Percentiles rank a stretch among this genome's conserved stretches.
These are phyloP conservation scores for Xylariaceae sp. DNA, from an alignment of 2,329 filamentous ascomycete genomes.

Conservation along the genomic window DNA sequence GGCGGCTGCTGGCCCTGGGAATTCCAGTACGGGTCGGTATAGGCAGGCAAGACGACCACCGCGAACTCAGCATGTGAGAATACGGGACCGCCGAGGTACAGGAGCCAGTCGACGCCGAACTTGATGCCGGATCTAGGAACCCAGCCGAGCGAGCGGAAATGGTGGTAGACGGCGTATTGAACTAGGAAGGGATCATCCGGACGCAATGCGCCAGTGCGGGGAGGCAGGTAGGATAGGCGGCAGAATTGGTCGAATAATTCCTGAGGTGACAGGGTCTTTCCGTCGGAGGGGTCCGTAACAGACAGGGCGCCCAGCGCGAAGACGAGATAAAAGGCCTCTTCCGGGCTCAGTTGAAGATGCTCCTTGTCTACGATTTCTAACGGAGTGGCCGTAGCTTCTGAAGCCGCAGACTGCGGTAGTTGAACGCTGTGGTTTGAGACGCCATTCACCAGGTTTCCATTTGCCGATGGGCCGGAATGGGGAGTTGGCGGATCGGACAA, in stretches of 20 bases:
- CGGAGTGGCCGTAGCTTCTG: neutral
- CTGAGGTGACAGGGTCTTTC: constrained; percentile 43
- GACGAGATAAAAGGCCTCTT: constrained; percentile 86
- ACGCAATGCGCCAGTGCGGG: constrained; percentile 45
- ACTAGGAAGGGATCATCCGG: constrained; percentile 82
- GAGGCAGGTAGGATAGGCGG: constrained; percentile 63
- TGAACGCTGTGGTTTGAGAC: constrained; percentile 16
- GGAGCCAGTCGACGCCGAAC: constrained; percentile 89
- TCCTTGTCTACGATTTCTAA: constrained; percentile 53
- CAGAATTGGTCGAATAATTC: constrained; percentile 64
- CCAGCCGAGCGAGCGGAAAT: constrained; percentile 94
- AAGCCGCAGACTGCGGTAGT: constrained; percentile 8
- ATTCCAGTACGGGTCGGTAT: constrained; percentile 69
- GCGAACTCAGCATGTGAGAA: constrained; percentile 96
- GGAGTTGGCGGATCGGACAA: constrained; percentile 48
- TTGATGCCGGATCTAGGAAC: constrained; percentile 89
- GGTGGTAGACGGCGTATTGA: constrained; percentile 87
- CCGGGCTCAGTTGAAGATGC: constrained; percentile 83
- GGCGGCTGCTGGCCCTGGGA: constrained; percentile 46
- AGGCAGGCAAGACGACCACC: constrained; percentile 76
- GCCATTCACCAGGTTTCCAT: constrained; percentile 20
- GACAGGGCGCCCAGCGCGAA: constrained; percentile 73
- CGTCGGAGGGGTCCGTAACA: constrained; percentile 49
- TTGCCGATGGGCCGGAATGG: constrained; percentile 27
- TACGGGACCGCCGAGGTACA: constrained; percentile 88